Percentiles rank a stretch among this genome's conserved stretches.
Evolutionary conservation across 805 yeast species (phyloP).

Genomic region (Teunomyces pallodes): DNA sequence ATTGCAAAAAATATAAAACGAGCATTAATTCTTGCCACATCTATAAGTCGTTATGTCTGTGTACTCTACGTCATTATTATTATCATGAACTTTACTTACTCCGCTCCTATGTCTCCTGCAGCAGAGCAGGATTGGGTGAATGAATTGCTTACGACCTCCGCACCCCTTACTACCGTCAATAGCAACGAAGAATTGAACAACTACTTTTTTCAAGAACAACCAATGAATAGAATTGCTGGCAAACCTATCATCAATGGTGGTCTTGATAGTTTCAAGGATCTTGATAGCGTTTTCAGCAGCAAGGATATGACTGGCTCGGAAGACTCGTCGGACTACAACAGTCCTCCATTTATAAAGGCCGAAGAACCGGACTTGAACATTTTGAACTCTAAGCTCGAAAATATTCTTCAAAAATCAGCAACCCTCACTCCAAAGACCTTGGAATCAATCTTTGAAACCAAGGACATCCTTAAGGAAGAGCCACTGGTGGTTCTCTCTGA

Average conservation of each 20-base stretch:
- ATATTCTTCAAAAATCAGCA: slow-evolving; percentile 13
- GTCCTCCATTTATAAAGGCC: slow-evolving; percentile 1
- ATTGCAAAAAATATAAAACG: slow-evolving; percentile 2
- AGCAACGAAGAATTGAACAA: neutral
- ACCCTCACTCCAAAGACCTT: slow-evolving; percentile 21
- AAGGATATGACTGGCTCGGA: slow-evolving; percentile 11
- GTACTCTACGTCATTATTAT: neutral
- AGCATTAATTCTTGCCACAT: neutral
- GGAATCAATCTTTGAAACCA: slow-evolving; percentile 29
- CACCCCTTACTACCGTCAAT: slow-evolving; percentile 18
- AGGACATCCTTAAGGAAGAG: slow-evolving; percentile 18
- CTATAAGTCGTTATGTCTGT: neutral
- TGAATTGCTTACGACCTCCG: slow-evolving; percentile 16
- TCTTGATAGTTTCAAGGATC: slow-evolving; percentile 3
- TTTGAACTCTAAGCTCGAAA: slow-evolving; percentile 16
- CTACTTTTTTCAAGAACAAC: slow-evolving; percentile 1
- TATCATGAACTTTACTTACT: neutral
- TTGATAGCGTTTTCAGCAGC: slow-evolving; percentile 10
- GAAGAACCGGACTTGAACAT: slow-evolving; percentile 7
- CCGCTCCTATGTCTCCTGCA: slow-evolving; percentile 4
- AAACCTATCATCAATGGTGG: neutral
- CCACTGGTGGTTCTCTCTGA: neutral
- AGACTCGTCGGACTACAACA: slow-evolving; percentile 8
- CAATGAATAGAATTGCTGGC: neutral
- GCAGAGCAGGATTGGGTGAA: slow-evolving; percentile 18